phyloP scores from a whole-genome alignment of 495 filamentous ascomycete species.

The Evernia prunastri region DNA sequence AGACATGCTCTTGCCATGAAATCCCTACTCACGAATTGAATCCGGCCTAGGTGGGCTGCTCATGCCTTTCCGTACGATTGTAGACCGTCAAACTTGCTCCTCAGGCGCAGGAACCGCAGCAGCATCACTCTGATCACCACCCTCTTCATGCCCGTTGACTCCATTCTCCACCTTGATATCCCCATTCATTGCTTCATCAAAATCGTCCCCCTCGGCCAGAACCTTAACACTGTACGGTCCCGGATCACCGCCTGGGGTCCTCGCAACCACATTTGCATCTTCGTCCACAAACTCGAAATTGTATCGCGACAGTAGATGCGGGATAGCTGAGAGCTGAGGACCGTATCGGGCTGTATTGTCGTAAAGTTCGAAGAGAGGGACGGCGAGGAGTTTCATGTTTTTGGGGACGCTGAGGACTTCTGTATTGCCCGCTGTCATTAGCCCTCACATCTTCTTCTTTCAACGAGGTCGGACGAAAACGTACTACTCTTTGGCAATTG shows the following conservation, averaged over 20 bases:
- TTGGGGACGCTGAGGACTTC: conserved; percentile 97
- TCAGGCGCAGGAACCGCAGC: not conserved
- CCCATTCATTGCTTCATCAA: conserved; percentile 21
- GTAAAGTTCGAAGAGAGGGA: conserved; percentile 94
- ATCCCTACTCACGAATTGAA: not conserved
- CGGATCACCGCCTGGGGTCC: conserved; percentile 65
- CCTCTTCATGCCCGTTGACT: conserved; percentile 5
- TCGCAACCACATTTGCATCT: conserved; percentile 76
- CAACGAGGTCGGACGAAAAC: conserved; percentile 31
- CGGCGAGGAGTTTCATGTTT: conserved; percentile 98
- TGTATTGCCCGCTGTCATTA: conserved; percentile 31
- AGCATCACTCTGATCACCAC: not conserved
- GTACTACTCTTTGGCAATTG: conserved; percentile 85
- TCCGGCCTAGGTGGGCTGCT: not conserved
- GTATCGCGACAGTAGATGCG: conserved; percentile 85
- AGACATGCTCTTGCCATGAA: not conserved
- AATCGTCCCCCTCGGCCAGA: conserved; percentile 63
- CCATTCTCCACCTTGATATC: conserved; percentile 12
- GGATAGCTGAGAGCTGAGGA: conserved; percentile 91
- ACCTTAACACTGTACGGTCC: conserved; percentile 55
- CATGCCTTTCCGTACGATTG: not conserved
- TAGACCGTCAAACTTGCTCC: not conserved
- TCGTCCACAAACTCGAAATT: conserved; percentile 99
- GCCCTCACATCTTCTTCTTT: not conserved
- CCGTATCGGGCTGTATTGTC: conserved; percentile 94